Conservation (phyloP, 257 asterid species). For the Primulina eburnea region DNA sequence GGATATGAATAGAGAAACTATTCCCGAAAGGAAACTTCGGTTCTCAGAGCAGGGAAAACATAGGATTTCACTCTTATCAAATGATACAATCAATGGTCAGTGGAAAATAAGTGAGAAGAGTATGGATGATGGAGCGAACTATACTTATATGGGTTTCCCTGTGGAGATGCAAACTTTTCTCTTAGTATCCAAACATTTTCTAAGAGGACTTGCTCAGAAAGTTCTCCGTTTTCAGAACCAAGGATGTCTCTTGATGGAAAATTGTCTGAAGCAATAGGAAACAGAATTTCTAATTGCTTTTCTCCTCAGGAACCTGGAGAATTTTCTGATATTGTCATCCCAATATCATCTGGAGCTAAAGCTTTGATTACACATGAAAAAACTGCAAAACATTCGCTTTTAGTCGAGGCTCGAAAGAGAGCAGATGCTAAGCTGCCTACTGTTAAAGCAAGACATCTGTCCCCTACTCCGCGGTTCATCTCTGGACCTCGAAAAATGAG, state of each 20-base stretch:
- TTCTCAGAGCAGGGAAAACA: conserved; percentile 30
- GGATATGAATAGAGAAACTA: conserved; percentile 30
- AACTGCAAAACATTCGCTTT: conserved; percentile 29
- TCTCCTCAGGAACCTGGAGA: conserved; percentile 50
- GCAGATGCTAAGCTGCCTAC: conserved; percentile 35
- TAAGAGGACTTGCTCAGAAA: conserved; percentile 35
- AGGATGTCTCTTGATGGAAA: conserved; percentile 43
- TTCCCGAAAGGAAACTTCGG: conserved; percentile 31
- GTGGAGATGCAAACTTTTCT: conserved; percentile 39
- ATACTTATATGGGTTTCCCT: conserved; percentile 30
- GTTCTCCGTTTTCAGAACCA: conserved; percentile 46
- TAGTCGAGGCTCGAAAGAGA: conserved; percentile 36
- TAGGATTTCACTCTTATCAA: conserved; percentile 28
- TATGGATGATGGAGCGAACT: conserved; percentile 25
- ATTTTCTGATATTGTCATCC: conserved; percentile 23
- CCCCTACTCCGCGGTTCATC: conserved; percentile 75
- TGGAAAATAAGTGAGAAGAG: conserved; percentile 31
- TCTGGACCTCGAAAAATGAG: conserved; percentile 66
- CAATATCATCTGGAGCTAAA: conserved; percentile 34
- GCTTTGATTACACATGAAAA: conserved; percentile 25
- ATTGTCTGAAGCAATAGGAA: conserved; percentile 33
- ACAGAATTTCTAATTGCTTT: conserved; percentile 45
- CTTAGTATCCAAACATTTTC: conserved; percentile 44
- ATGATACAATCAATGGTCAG: conserved; percentile 29
- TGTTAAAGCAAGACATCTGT: conserved; percentile 58